Conservation (phyloP, 2,329 filamentous ascomycete species). For the Seiridium unicorne region DNA sequence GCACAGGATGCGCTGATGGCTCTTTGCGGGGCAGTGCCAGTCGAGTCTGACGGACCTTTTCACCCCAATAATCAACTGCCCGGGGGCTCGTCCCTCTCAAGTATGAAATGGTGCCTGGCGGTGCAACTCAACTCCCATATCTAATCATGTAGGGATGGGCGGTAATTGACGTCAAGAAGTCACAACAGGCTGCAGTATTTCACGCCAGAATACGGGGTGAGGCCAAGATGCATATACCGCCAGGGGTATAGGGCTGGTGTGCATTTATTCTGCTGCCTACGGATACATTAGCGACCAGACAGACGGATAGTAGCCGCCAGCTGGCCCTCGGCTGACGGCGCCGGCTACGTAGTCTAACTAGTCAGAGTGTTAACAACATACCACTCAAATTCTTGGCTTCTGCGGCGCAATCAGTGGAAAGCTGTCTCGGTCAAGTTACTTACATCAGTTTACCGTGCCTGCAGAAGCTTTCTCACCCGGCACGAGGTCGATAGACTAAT, state of each 20-base stretch:
- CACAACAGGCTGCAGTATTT: not conserved
- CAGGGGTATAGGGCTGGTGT: not conserved
- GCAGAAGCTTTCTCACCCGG: too few species aligned
- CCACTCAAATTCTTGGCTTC: too few species aligned
- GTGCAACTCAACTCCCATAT: not conserved
- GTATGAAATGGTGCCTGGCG: not conserved
- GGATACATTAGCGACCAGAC: too few species aligned
- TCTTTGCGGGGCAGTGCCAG: not conserved
- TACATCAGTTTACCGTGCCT: too few species aligned
- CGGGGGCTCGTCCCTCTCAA: not conserved
- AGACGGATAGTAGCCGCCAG: too few species aligned
- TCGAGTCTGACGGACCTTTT: not conserved
- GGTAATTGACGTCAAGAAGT: not conserved
- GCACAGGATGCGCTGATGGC: not conserved
- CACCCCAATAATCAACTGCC: not conserved
- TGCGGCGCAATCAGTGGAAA: too few species aligned
- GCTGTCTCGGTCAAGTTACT: too few species aligned
- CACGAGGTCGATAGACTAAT: too few species aligned
- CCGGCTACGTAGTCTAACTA: too few species aligned
- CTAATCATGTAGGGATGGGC: not conserved
- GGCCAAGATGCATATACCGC: not conserved
- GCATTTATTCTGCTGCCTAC: conserved; percentile 25
- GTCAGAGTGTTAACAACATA: too few species aligned
- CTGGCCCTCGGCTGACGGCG: too few species aligned
- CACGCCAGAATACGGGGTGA: not conserved